These are phyloP conservation scores for Mitosporidium daphniae DNA, from an alignment of 371 early-diverging fungal species.

Conservation along the genomic window DNA sequence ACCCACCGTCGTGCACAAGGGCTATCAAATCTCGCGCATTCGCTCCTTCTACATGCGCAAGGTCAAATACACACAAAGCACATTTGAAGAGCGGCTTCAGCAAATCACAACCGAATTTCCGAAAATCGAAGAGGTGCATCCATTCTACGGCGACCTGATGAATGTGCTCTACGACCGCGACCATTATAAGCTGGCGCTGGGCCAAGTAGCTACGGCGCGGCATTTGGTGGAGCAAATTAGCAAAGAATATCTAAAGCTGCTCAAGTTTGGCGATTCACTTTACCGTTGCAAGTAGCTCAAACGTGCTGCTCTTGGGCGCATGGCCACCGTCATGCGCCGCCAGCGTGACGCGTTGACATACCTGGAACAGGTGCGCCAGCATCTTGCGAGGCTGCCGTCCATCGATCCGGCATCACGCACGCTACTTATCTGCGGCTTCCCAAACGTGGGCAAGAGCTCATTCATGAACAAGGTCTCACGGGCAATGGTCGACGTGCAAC, in stretches of 20 bases:
- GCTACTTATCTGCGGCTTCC: constrained; percentile 93
- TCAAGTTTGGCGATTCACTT: constrained; percentile 97
- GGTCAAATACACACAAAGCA: constrained; percentile 90
- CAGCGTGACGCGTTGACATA: constrained; percentile 90
- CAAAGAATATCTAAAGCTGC: constrained; percentile 77
- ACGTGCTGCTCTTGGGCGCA: constrained; percentile 82
- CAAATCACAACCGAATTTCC: constrained; percentile 85
- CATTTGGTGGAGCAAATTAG: constrained; percentile 74
- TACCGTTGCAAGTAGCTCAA: constrained; percentile 98
- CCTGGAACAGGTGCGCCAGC: constrained; percentile 96
- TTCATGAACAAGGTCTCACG: constrained; percentile 98
- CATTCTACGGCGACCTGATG: constrained; percentile 98
- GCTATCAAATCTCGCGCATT: constrained; percentile 77
- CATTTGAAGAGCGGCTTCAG: constrained; percentile 73
- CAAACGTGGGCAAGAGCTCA: constrained; percentile 97
- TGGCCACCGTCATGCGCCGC: constrained; percentile 97
- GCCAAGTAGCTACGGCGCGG: constrained; percentile 86
- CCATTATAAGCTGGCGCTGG: constrained; percentile 97
- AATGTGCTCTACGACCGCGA: constrained; percentile 99
- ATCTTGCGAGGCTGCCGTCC: constrained; percentile 73
- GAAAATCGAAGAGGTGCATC: constrained; percentile 95
- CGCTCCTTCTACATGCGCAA: constrained; percentile 97
- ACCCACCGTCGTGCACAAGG: constrained; percentile 85
- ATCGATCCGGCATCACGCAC: constrained; percentile 97
- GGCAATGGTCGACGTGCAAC: constrained; percentile 98